phyloP scores from a whole-genome alignment of 441 rosid genomes.

The Erysimum pusillum region DNA sequence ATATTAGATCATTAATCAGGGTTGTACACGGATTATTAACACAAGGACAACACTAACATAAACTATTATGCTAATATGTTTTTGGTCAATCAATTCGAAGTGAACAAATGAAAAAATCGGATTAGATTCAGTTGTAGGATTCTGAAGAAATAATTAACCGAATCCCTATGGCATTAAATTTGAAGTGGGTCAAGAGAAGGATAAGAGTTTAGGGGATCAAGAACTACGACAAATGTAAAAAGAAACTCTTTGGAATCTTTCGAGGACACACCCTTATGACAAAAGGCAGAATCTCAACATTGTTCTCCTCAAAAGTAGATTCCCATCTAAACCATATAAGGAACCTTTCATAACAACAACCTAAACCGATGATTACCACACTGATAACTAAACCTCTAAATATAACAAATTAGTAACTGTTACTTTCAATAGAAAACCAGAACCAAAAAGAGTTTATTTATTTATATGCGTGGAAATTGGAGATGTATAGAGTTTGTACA shows the following conservation, averaged over 20 bases:
- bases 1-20: too few relatives aligned
- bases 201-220: not conserved
- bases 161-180: not conserved
- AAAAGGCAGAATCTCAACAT: constrained; percentile 26
- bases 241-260: constrained; percentile 17
- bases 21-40: too few relatives aligned
- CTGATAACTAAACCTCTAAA: not conserved
- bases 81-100: too few relatives aligned
- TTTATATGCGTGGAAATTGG: constrained; percentile 43
- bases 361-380: constrained; percentile 13
- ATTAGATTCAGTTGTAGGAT: too few relatives aligned
- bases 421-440: constrained; percentile 1
- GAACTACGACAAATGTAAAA: constrained; percentile 28
- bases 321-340: constrained; percentile 8
- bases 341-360: not conserved
- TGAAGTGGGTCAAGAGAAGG: not conserved
- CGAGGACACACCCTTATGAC: not conserved
- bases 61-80: too few relatives aligned
- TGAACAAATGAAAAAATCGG: too few relatives aligned
- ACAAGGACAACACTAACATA: too few relatives aligned
- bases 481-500: constrained; percentile 32
- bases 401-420: not conserved
- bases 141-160: not conserved
- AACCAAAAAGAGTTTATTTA: constrained; percentile 14
- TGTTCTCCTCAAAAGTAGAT: constrained; percentile 23